A percentile compares a stretch with the other conserved stretches of the same genome.
Conservation (phyloP, 1,284 basidiomycete species). For the Austroboletus novae-zelandiae region DNA sequence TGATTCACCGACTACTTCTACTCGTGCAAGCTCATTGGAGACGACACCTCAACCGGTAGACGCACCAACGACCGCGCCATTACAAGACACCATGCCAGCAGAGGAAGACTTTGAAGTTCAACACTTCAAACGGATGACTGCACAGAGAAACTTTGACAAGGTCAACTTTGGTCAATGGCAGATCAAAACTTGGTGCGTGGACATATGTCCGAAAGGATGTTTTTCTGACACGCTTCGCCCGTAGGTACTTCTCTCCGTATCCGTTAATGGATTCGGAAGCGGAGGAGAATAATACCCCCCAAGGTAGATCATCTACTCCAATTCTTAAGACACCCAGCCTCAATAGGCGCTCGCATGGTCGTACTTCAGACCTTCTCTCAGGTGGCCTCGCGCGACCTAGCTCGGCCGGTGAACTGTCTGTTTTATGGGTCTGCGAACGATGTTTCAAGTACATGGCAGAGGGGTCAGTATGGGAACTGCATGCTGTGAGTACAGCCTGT, state of each 20-base stretch:
- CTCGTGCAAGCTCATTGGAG: conserved; percentile 16
- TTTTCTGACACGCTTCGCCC: conserved; percentile 6
- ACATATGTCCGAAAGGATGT: background rate
- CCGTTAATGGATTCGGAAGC: conserved; percentile 66
- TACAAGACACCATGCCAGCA: conserved; percentile 38
- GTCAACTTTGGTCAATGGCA: conserved; percentile 75
- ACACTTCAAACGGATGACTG: conserved; percentile 63
- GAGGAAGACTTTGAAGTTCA: conserved; percentile 68
- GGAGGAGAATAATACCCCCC: conserved; percentile 39
- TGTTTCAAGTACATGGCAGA: conserved; percentile 98
- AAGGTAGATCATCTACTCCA: conserved; percentile 19
- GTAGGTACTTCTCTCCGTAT: conserved; percentile 88
- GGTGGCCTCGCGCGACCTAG: conserved; percentile 58
- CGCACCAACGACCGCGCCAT: background rate
- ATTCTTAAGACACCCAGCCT: conserved; percentile 46
- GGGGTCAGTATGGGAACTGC: conserved; percentile 66
- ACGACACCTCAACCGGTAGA: conserved; percentile 1
- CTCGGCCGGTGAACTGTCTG: conserved; percentile 45
- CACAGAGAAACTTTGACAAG: conserved; percentile 74
- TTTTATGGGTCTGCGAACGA: conserved; percentile 83
- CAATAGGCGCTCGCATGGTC: conserved; percentile 56
- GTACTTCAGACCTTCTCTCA: conserved; percentile 69
- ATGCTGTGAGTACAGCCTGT: conserved; percentile 54
- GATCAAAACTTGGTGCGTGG: conserved; percentile 74
- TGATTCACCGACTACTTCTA: conserved; percentile 20